Base-by-base conservation (phyloP, 2,329 filamentous ascomycete genomes). In the Lasiodiplodia hormozganensis region DNA sequence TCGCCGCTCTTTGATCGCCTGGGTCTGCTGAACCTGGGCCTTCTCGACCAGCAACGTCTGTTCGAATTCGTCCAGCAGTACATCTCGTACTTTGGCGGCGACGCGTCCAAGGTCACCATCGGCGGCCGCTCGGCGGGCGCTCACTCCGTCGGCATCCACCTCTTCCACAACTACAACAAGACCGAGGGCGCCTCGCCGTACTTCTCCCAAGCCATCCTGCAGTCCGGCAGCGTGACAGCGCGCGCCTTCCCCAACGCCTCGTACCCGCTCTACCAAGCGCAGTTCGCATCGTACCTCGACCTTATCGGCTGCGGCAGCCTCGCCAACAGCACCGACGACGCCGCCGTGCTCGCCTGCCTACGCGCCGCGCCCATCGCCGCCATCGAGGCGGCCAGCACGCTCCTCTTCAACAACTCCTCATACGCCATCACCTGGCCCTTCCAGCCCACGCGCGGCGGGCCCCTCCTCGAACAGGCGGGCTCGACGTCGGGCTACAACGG, bases 11-110 rank as follows among this genome's bases (percentile, higher is more conserved):
- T 79, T 73, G 77, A 21, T 73, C 54, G 58, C 16, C 36, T 76
- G 49, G 76, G 72, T 8, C 69, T 78, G 25, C 58, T 80, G 69
- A 80, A 80, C 52, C 69, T 80, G 1, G 77, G 76, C 0, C 56
- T 80, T 8, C 49, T 56, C 21, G 85, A 86, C 69, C 84, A 86
- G 69, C 76, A 82, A 3, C 72, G 81, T 4, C 83, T 83, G 0
- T 73, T 84, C 36, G 76, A 84, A 71, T 86, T 84, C 84, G 79
- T 83, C 0, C 74, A 82, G 28, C 74, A 80, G 21, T 81, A 85
- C 69, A 83, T 85, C 60, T 71, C 74, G 3, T 68, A 74, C 23
- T 85, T 86, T 68, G 81, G 81, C 10, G 85, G 85, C 3, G 81
- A 86, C 68, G 73, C 80, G 0, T 69, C 72, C n/a, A 82, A 83